Evolutionary conservation across 352 stramenopile genomes (phyloP).

Genomic region (Globisporangium paroecandrum): DNA sequence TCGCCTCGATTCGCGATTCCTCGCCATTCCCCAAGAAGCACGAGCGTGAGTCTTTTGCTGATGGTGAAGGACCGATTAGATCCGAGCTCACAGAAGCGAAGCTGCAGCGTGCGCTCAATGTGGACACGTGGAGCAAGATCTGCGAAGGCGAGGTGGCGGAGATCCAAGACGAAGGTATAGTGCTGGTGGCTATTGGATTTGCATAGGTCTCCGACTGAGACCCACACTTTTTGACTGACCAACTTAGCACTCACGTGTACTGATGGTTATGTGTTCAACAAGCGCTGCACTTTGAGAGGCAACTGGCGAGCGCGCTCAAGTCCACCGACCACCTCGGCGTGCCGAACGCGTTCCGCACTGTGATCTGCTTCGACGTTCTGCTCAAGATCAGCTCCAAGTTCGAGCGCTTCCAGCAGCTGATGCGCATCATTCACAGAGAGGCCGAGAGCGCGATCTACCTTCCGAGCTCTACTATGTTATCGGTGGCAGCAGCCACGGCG

Average conservation of each 20-base stretch:
- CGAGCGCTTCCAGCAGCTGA: constrained; percentile 41
- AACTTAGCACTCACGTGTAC: too few relatives aligned
- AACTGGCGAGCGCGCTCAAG: constrained; percentile 43
- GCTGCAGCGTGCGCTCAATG: background rate
- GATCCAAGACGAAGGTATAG: constrained; percentile 3
- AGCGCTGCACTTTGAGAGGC: constrained; percentile 37
- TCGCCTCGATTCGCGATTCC: background rate
- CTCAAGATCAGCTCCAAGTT: constrained; percentile 43
- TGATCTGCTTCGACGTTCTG: constrained; percentile 55
- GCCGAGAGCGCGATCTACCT: constrained; percentile 43
- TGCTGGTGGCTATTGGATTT: background rate
- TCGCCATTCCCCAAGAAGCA: background rate
- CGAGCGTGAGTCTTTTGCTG: background rate
- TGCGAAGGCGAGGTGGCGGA: constrained; percentile 23
- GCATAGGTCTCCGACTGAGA: too few relatives aligned
- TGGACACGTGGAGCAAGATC: constrained; percentile 29
- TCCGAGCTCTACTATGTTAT: background rate
- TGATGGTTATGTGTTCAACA: background rate
- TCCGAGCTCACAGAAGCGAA: background rate
- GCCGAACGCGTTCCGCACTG: constrained; percentile 55
- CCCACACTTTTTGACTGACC: too few relatives aligned
- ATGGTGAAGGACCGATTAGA: too few relatives aligned
- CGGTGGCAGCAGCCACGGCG: background rate
- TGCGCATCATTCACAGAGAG: constrained; percentile 31
- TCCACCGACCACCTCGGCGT: constrained; percentile 52